Evolutionary conservation across 495 filamentous ascomycete genomes (phyloP), one percentile per base, ranked within the genome.

Genomic region (Aspergillus ostianus): DNA sequence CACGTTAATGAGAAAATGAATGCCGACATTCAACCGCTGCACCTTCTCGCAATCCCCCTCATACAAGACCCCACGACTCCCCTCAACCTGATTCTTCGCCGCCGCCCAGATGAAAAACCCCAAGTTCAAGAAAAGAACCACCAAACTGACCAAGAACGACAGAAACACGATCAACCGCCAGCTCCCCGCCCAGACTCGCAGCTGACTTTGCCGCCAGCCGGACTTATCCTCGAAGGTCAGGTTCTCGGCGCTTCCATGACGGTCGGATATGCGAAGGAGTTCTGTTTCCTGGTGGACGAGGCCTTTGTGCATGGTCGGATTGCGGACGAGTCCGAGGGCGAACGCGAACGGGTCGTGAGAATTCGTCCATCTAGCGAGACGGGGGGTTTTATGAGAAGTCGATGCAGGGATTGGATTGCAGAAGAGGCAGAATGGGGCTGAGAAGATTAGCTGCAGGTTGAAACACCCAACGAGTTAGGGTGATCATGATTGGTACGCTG

Each of bases 1-100:
- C 7, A 49, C 21, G 13, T 49, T 49, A 12, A 49, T 49, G 9
- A 49, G 47, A 10, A 49, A 49, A 49, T 49, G 47, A 26, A 49
- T 19, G 18, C 47, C 47, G 3, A 26, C 21, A 6, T 26, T 49
- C 18, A 49, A 6, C 47, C 21, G 18, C 19, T 26, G 47, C 47
- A 49, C 47, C 12, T 49, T 49, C n/a, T 19, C 18, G 6, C 47
- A 49, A 15, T 20, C 13, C 7, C 47, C 47, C 12, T 49, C 47
- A 12, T 9, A 49, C 18, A 49, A 17, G 18, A 49, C 47, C 18
- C n/a, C 47, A 2, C 47, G n/a, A 21, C 21, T 15, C n/a, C 15
- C 15, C 8, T 20, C 18, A 15, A 49, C 19, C 10, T 8, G 8
- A 49, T 49, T 19, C 1, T 12, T 19, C 18, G 47, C n/a, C 2